A percentile compares a stretch with the other conserved stretches of the same genome.
These are phyloP conservation scores for Sclerotinia subarctica DNA, from an alignment of 2,329 filamentous ascomycete genomes.

Conservation along the genomic window DNA sequence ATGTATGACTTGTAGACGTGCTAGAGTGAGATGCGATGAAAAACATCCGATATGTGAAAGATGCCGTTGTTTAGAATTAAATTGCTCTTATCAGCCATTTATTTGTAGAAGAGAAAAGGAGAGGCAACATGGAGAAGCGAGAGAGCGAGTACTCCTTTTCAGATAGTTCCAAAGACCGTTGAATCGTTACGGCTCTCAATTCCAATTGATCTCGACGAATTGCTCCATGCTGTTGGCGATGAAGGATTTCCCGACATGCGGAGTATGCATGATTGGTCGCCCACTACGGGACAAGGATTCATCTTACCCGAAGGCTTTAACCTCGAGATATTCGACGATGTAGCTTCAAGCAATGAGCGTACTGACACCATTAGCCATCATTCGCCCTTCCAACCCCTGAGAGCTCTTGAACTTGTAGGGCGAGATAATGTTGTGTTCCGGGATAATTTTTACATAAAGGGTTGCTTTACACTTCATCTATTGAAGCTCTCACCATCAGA, in stretches of 20 bases:
- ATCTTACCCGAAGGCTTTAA: background rate
- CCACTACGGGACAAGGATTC: background rate
- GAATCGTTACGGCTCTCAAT: background rate
- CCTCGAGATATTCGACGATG: background rate
- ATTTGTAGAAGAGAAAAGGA: background rate
- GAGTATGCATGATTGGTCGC: slow-evolving; percentile 6
- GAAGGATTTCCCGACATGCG: background rate
- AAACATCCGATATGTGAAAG: slow-evolving; percentile 13
- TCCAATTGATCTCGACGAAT: background rate
- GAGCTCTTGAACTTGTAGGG: background rate
- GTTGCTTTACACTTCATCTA: background rate
- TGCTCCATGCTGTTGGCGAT: background rate
- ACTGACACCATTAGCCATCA: background rate
- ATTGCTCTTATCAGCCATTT: background rate
- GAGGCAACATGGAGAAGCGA: slow-evolving; percentile 3
- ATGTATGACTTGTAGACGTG: slow-evolving; percentile 13
- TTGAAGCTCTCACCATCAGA: slow-evolving; percentile 10
- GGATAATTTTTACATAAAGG: background rate
- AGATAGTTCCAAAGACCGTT: background rate
- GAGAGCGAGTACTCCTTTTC: background rate
- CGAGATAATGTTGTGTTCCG: background rate
- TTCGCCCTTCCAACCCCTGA: background rate
- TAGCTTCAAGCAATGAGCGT: background rate
- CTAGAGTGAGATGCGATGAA: slow-evolving; percentile 13
- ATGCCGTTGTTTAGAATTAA: background rate